Evolutionary conservation across 2,329 filamentous ascomycete genomes (phyloP), one percentile per base, ranked within the genome.

Genomic region (Metarhizium rileyi): DNA sequence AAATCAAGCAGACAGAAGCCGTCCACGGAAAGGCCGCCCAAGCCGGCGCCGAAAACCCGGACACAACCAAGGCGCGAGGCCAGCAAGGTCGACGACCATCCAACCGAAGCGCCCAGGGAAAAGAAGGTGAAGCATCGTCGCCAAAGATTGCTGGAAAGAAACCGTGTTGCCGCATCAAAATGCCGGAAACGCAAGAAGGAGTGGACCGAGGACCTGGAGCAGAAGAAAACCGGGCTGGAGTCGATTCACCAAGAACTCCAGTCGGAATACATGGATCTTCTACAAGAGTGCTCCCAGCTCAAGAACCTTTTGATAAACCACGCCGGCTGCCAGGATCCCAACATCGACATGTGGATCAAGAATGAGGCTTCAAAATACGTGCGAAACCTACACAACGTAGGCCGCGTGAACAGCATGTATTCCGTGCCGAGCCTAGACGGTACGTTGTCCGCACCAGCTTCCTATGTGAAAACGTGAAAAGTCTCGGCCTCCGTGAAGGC

Each of bases 151-250:
- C 72, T 87, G 0, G 81, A 86, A 64, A 78, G 84, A 52, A 90
- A 90, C 62, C 75, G 85, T 9, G 69, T 85, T 2, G 85, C 86
- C 0, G 85, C 86, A 1, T 84, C 81, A 62, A 88, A 87, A 61
- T 89, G 84, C 59, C 78, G 85, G 3, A 77, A 84, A 59, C 87
- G 86, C 65, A 78, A 78, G 58, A 80, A 78, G 63, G 66, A 71
- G 56, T 77, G 72, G 69, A 70, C 75, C 22, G 64, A 64, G 12
- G 69, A 72, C n/a, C 59, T 79, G 22, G 73, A 79, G 52, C 69
- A 72, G 48, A 68, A 66, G 5, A 72, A 71, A 49, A 55, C 62
- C 9, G 65, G 60, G 0, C 56, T 79, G 42, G 76, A 79, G 58
- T 58, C 55, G 5, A 65, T 70, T 38, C 67, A 78, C 56, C 58